A percentile compares a stretch with the other conserved stretches of the same genome.
phyloP scores from a whole-genome alignment of 345 rosid genomes.

The Euphorbia pulcherrima region DNA sequence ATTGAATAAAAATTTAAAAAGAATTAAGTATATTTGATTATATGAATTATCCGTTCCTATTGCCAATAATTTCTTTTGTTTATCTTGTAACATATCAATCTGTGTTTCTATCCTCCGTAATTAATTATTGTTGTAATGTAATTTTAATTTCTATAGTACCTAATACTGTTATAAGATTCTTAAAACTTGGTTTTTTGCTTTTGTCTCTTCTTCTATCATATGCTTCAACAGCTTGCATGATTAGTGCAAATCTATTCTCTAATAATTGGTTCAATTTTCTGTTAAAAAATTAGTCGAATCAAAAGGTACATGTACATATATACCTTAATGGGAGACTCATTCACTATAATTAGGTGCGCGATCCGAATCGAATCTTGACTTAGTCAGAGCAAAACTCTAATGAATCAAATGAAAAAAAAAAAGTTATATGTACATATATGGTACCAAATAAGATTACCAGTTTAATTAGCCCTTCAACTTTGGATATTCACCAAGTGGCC shows the following conservation, averaged over 20 bases:
- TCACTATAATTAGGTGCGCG: too few relatives aligned
- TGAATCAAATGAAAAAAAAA: too few relatives aligned
- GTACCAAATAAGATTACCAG: too few relatives aligned
- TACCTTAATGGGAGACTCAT: too few relatives aligned
- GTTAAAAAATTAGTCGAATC: slow-evolving; percentile 13
- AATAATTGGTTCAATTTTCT: slow-evolving; percentile 7
- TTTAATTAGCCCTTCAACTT: background rate
- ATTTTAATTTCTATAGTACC: too few relatives aligned
- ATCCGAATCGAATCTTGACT: too few relatives aligned
- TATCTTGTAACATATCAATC: background rate
- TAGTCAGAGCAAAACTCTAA: too few relatives aligned
- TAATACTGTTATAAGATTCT: slow-evolving; percentile 6
- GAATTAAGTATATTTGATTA: too few relatives aligned
- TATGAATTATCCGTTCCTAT: too few relatives aligned
- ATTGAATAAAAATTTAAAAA: too few relatives aligned
- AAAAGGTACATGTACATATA: too few relatives aligned
- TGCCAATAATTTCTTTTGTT: background rate
- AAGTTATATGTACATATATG: too few relatives aligned
- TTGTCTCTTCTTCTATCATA: slow-evolving; percentile 24
- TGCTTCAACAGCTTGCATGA: slow-evolving; percentile 15
- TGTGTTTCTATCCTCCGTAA: background rate
- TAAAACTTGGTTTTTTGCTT: background rate
- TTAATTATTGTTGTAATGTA: background rate
- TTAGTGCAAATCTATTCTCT: slow-evolving; percentile 6
- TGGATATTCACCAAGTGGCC: background rate